Evolutionary conservation across 2,329 filamentous ascomycete genomes (phyloP), one percentile per base, ranked within the genome.

Genomic region (Fusarium keratoplasticum): DNA sequence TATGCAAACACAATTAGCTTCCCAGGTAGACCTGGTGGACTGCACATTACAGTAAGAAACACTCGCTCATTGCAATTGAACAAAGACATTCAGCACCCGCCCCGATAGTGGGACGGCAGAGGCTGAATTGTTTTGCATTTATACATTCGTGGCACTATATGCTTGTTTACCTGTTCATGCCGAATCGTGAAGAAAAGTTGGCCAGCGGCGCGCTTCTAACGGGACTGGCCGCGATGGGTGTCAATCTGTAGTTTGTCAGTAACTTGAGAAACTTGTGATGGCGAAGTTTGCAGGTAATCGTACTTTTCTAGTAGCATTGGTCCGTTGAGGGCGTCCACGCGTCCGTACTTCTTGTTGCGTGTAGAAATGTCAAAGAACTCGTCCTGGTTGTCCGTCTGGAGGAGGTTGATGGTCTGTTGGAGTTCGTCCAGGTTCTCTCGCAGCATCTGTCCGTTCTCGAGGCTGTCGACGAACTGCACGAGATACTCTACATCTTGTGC

Each of bases 331-430:
- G 94, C 93, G 83, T 98, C 95, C 36, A 99, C 97, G 63, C 95
- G 92, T 18, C 95, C 94, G 81, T 98, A 99, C 81, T 98, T 97
- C 85, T 94, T 95, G 84, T 98, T 98, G 61, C 95, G 88, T 16
- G 93, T 94, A 6, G 93, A 93, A 59, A 96, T 93, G 80, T 99
- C 96, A 81, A 96, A 99, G 83, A 98, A 99, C 82, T 98, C 96
- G 74, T 98, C 95, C n/a, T 94, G 91, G 77, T 97, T 97, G 44
- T 97, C 95, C 2, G 89, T 90, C 79, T 94, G 91, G 89, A 99
- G 93, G 29, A 99, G 87, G 69, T 93, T 91, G 55, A 98, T 93
- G 1, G 96, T 98, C 85, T 99, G 96, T 77, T 96, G 92, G 38
- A 99, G 87, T 84, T 98, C 96, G 78, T 98, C 95, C 42, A 99